Evolutionary conservation across 768 basidiomycete species (phyloP).

Genomic region (Kwoniella europaea): DNA sequence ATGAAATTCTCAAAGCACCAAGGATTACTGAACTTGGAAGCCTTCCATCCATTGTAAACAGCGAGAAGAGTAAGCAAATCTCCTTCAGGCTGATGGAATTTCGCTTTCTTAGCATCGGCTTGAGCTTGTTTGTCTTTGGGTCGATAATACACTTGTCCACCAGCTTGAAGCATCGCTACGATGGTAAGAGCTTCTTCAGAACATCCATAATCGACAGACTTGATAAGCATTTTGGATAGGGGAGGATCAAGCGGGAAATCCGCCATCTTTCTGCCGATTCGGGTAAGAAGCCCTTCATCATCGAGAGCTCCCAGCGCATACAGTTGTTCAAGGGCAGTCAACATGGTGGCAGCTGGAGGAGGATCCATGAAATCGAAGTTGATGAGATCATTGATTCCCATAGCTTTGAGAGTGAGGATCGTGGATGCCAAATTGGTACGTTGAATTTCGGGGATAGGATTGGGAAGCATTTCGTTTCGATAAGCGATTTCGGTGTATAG

Average conservation of each 20-base stretch:
- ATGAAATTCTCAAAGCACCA: conserved; percentile 99
- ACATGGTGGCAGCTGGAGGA: conserved; percentile 93
- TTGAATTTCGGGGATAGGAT: conserved; percentile 96
- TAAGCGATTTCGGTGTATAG: conserved; percentile 97
- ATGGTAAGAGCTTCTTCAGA: conserved; percentile 97
- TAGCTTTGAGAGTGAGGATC: conserved; percentile 94
- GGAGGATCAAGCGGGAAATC: conserved; percentile 99
- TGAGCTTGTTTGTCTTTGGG: conserved; percentile 99
- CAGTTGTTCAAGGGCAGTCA: conserved; percentile 90
- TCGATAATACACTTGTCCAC: conserved; percentile 88
- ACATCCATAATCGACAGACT: conserved; percentile 94
- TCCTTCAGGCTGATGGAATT: conserved; percentile 97
- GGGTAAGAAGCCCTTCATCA: conserved; percentile 92
- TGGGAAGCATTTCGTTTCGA: conserved; percentile 98
- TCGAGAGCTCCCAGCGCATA: conserved; percentile 96
- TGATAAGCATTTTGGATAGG: conserved; percentile 95
- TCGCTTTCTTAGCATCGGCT: conserved; percentile 99
- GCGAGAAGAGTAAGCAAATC: conserved; percentile 72
- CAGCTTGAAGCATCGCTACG: conserved; percentile 96
- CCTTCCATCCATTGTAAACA: conserved; percentile 99
- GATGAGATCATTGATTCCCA: conserved; percentile 97
- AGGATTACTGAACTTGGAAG: conserved; percentile 91
- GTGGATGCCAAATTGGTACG: conserved; percentile 84
- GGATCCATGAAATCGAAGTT: conserved; percentile 99
- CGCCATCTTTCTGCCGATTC: conserved; percentile 97